These are phyloP conservation scores for Fimicolochytrium jonesii DNA, from an alignment of 192 early-diverging fungal species.

Conservation along the genomic window DNA sequence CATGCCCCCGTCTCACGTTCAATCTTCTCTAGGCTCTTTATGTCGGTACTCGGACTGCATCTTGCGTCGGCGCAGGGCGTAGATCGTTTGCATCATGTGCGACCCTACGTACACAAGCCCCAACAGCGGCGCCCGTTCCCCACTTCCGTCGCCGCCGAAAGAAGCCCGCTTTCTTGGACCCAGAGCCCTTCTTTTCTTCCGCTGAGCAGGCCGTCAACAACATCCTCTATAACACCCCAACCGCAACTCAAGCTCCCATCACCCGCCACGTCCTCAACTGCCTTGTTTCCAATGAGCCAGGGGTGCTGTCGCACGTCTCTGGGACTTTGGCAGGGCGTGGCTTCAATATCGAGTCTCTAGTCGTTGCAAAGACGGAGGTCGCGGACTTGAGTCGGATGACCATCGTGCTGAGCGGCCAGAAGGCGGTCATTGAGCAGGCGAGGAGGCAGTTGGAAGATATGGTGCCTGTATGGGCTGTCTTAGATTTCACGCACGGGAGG, in stretches of 20 bases:
- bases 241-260: slow-evolving; percentile 40
- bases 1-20: too few relatives aligned
- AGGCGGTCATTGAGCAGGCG: slow-evolving; percentile 84
- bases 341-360: slow-evolving; percentile 97
- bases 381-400: slow-evolving; percentile 92
- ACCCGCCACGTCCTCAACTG: slow-evolving; percentile 92
- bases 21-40: too few relatives aligned
- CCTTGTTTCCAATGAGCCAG: slow-evolving; percentile 82
- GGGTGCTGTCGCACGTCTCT: slow-evolving; percentile 49
- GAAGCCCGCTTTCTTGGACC: slow-evolving; percentile 35
- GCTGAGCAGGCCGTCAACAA: slow-evolving; percentile 95
- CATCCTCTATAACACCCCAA: slow-evolving; percentile 95
- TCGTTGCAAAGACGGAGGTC: slow-evolving; percentile 94
- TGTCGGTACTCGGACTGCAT: too few relatives aligned
- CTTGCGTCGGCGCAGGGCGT: too few relatives aligned
- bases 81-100: too few relatives aligned
- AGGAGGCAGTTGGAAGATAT: slow-evolving; percentile 91
- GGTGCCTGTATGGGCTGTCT: slow-evolving; percentile 95
- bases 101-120: too few relatives aligned
- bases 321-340: slow-evolving; percentile 86
- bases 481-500: slow-evolving; percentile 88
- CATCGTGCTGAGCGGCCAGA: slow-evolving; percentile 85
- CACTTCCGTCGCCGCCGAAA: slow-evolving; percentile 9
- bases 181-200: slow-evolving; percentile 50
- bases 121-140: too few relatives aligned